A percentile compares a stretch with the other conserved stretches of the same genome.
Conservation (phyloP, 331 rosid species). For the Quercus lobata region DNA sequence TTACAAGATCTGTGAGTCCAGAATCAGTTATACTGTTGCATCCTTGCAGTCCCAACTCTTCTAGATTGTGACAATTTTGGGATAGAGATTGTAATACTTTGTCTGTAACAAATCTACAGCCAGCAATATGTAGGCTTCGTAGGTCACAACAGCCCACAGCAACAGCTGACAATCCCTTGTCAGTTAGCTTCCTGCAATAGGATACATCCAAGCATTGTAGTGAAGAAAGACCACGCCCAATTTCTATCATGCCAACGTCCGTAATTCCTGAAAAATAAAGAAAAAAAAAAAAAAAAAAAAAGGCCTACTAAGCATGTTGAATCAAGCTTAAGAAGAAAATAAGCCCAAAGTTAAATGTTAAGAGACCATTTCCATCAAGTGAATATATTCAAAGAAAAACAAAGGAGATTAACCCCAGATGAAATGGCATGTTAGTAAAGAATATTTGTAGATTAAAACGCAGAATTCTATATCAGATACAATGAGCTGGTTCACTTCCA, state of each 20-base stretch:
- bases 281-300: slow-evolving; percentile 6
- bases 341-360: neutral
- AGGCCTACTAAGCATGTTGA: neutral
- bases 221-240: slow-evolving; percentile 69
- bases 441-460: too few species aligned
- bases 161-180: slow-evolving; percentile 76
- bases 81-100: slow-evolving; percentile 54
- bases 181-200: slow-evolving; percentile 77
- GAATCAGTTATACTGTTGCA: slow-evolving; percentile 67
- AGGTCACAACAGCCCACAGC: slow-evolving; percentile 76
- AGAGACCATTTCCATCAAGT: neutral
- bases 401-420: neutral
- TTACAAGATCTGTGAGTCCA: slow-evolving; percentile 61
- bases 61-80: slow-evolving; percentile 58
- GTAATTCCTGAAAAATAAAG: slow-evolving; percentile 61
- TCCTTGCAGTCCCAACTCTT: slow-evolving; percentile 72
- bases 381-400: neutral
- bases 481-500: neutral
- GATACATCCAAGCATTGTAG: slow-evolving; percentile 80
- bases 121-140: slow-evolving; percentile 56
- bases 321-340: neutral
- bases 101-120: slow-evolving; percentile 72
- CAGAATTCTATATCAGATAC: neutral
- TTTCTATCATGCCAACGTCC: slow-evolving; percentile 62
- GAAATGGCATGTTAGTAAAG: too few species aligned